phyloP scores from a whole-genome alignment of 768 basidiomycete species.

The Pleurotus pulmonarius region DNA sequence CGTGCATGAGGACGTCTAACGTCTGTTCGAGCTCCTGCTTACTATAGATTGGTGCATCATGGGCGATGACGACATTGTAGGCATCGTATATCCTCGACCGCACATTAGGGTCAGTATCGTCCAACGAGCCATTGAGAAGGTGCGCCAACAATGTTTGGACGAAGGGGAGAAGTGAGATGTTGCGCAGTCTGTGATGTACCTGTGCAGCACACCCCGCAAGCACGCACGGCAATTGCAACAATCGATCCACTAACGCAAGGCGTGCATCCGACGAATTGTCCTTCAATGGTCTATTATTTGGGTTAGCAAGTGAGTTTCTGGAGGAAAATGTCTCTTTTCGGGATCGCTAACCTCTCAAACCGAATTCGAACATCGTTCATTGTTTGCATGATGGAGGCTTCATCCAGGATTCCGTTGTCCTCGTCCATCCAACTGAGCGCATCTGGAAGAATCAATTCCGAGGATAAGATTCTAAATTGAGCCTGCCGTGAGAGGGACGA shows the following conservation, averaged over 20 bases:
- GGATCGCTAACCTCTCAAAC: slow-evolving; percentile 34
- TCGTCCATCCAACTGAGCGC: slow-evolving; percentile 54
- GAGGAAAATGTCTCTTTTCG: neutral
- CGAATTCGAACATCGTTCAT: slow-evolving; percentile 41
- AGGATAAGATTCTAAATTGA: slow-evolving; percentile 18
- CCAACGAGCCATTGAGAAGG: slow-evolving; percentile 43
- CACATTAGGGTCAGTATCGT: slow-evolving; percentile 44
- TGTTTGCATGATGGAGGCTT: slow-evolving; percentile 37
- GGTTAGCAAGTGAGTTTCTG: neutral
- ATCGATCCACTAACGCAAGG: slow-evolving; percentile 25
- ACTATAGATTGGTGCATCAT: slow-evolving; percentile 31
- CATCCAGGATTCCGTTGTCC: slow-evolving; percentile 38
- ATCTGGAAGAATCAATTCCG: slow-evolving; percentile 41
- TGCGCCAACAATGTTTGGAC: slow-evolving; percentile 31
- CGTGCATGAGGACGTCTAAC: slow-evolving; percentile 38
- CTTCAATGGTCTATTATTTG: slow-evolving; percentile 29
- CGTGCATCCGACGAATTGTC: slow-evolving; percentile 26
- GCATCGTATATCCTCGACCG: slow-evolving; percentile 39
- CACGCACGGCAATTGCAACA: slow-evolving; percentile 32
- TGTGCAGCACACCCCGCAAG: slow-evolving; percentile 30
- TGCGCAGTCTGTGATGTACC: slow-evolving; percentile 17
- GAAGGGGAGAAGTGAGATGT: slow-evolving; percentile 24
- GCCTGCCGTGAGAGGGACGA: slow-evolving; percentile 27
- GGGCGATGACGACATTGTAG: slow-evolving; percentile 37
- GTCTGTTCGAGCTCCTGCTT: slow-evolving; percentile 26